Conservation (phyloP, 2,329 filamentous ascomycete genomes). For the Fusarium euwallaceae region DNA sequence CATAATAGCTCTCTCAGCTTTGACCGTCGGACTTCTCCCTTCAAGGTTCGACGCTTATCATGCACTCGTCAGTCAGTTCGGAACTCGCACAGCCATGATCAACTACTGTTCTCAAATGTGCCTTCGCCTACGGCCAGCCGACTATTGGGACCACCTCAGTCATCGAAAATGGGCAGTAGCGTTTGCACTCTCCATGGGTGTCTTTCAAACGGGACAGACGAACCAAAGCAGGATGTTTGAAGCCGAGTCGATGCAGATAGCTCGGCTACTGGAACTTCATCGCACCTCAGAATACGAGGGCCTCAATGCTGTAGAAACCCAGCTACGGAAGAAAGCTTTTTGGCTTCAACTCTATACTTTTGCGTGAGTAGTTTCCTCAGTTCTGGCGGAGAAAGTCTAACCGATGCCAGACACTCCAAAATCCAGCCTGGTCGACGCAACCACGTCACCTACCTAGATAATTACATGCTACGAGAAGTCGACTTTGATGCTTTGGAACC, state of each 20-base stretch:
- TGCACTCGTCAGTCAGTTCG: constrained; percentile 40
- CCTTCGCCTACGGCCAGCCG: constrained; percentile 34
- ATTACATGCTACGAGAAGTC: constrained; percentile 45
- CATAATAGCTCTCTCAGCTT: constrained; percentile 41
- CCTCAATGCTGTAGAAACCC: constrained; percentile 50
- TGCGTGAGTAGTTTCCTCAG: constrained; percentile 16
- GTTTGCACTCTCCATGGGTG: constrained; percentile 50
- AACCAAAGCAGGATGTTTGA: constrained; percentile 54
- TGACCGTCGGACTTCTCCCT: constrained; percentile 45
- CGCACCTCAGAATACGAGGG: constrained; percentile 49
- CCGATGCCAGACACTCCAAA: constrained; percentile 31
- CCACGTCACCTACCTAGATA: constrained; percentile 48
- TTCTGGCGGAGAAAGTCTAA: neutral
- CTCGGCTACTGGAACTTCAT: constrained; percentile 50
- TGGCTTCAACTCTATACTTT: constrained; percentile 53
- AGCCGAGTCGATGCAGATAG: constrained; percentile 52
- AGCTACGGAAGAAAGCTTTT: constrained; percentile 54
- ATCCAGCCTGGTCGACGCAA: constrained; percentile 40
- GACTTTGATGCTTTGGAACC: constrained; percentile 51
- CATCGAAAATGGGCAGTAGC: constrained; percentile 53
- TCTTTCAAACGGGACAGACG: constrained; percentile 52
- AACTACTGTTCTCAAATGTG: constrained; percentile 45
- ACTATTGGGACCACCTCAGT: constrained; percentile 48
- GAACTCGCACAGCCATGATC: constrained; percentile 44
- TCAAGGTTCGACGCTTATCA: constrained; percentile 45